Percentiles rank a stretch among this genome's conserved stretches.
These are phyloP conservation scores for Rhizophora mangle DNA, from an alignment of 345 rosid species.

Conservation along the genomic window DNA sequence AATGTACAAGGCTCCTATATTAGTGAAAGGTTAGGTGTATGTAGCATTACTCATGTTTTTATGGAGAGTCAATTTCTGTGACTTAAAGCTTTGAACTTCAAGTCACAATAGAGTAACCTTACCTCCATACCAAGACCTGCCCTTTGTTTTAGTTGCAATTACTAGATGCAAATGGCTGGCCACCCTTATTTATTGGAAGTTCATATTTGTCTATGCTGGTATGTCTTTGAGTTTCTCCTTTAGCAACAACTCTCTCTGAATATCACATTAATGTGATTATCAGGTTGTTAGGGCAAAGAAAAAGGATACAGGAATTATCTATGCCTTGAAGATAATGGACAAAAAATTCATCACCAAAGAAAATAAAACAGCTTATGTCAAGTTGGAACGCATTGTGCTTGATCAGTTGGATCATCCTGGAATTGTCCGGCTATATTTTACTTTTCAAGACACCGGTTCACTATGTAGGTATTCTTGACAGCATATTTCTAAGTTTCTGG, in stretches of 20 bases:
- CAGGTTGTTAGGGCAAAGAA: conserved; percentile 97
- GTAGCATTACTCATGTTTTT: no score
- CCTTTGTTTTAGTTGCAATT: no score
- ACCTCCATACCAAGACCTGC: no score
- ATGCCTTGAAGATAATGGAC: conserved; percentile 98
- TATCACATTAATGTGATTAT: conserved; percentile 17
- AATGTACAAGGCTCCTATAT: no score
- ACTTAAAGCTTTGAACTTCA: no score
- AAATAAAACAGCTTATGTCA: conserved; percentile 94
- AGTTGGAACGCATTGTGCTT: conserved; percentile 90
- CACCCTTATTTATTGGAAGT: not conserved
- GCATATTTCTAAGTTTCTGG: conserved; percentile 1
- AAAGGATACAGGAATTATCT: conserved; percentile 79
- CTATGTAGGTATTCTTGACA: conserved; percentile 61
- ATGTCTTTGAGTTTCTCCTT: conserved; percentile 6
- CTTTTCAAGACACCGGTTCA: conserved; percentile 86
- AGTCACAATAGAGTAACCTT: no score
- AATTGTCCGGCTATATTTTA: conserved; percentile 76
- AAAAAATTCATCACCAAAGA: conserved; percentile 96
- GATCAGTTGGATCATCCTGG: conserved; percentile 99
- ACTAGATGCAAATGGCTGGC: not conserved
- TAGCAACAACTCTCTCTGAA: conserved; percentile 8
- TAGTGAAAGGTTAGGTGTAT: no score
- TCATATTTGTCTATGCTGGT: not conserved
- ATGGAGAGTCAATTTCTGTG: no score